A percentile compares a stretch with the other conserved stretches of the same genome.
Evolutionary conservation across 139 green algal genomes (phyloP).

Genomic region (Zygnema cylindricum): DNA sequence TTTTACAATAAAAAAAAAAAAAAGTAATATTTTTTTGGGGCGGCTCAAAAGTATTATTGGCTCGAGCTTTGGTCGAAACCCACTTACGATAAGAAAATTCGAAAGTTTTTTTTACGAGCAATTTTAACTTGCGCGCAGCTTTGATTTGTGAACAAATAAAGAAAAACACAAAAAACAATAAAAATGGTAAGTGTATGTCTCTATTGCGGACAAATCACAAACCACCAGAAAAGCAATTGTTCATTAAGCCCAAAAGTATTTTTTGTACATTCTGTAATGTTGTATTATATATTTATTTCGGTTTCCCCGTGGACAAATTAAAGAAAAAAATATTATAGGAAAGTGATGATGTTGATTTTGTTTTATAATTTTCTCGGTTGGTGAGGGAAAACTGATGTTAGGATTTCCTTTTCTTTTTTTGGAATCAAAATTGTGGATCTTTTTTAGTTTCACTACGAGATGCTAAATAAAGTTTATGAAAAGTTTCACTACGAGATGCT

Average conservation of each 20-base stretch:
- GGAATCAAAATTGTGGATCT: too few relatives aligned
- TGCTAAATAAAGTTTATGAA: too few relatives aligned
- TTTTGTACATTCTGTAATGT: background rate
- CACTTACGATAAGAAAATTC: background rate
- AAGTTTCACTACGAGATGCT: too few relatives aligned
- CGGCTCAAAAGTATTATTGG: background rate
- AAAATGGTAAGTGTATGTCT: background rate
- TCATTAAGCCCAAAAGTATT: background rate
- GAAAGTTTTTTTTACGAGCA: background rate
- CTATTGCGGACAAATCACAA: background rate
- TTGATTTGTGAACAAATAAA: too few relatives aligned
- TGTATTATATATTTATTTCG: background rate
- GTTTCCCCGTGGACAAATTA: background rate
- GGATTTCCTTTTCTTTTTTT: too few relatives aligned
- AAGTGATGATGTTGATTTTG: too few relatives aligned
- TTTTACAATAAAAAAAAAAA: background rate
- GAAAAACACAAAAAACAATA: background rate
- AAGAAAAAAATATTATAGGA: background rate
- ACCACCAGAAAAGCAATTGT: background rate
- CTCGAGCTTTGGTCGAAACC: too few relatives aligned
- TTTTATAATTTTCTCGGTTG: too few relatives aligned
- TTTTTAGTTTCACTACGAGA: too few relatives aligned
- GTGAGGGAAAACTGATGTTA: too few relatives aligned
- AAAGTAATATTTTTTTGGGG: background rate
- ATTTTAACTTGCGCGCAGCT: too few relatives aligned